Conservation (phyloP, 192 early-diverging fungal genomes). For the Tieghemiomyces parasiticus region DNA sequence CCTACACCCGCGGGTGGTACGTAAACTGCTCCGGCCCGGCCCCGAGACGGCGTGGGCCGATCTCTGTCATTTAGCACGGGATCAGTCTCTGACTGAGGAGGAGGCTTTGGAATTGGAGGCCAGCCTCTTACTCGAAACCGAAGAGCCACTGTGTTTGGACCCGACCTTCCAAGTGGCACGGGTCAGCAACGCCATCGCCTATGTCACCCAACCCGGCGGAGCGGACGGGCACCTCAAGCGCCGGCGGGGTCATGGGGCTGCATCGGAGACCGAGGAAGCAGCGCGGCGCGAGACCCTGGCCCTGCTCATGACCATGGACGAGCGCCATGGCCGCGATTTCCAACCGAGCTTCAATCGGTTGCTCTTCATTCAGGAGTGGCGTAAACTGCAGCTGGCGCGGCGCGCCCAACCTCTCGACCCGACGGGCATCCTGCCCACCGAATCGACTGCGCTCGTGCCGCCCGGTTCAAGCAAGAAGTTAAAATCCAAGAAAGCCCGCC, state of each 20-base stretch:
- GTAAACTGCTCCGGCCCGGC: slow-evolving; percentile 23
- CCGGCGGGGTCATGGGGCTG: slow-evolving; percentile 55
- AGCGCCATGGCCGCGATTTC: slow-evolving; percentile 30
- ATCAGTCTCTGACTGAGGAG: slow-evolving; percentile 29
- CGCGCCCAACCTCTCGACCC: slow-evolving; percentile 31
- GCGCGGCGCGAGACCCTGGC: slow-evolving; percentile 51
- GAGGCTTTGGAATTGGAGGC: slow-evolving; percentile 47
- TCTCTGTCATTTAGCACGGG: slow-evolving; percentile 23
- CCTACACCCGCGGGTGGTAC: not conserved
- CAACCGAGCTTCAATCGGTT: slow-evolving; percentile 56
- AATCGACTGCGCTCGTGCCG: not conserved
- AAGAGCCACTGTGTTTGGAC: slow-evolving; percentile 50
- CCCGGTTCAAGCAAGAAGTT: slow-evolving; percentile 17
- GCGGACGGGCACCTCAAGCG: slow-evolving; percentile 35
- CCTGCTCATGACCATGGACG: slow-evolving; percentile 55
- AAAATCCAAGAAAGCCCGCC: slow-evolving; percentile 19
- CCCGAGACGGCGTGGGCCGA: slow-evolving; percentile 38
- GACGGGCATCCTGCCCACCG: slow-evolving; percentile 12
- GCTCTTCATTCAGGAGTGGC: slow-evolving; percentile 53
- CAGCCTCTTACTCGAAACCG: slow-evolving; percentile 45
- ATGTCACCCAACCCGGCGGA: slow-evolving; percentile 23
- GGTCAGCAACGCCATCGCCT: slow-evolving; percentile 48
- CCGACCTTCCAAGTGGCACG: slow-evolving; percentile 52
- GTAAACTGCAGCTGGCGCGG: slow-evolving; percentile 36
- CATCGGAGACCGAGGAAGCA: slow-evolving; percentile 47